Conservation (phyloP, 352 stramenopile species). For the Peronospora belbahrii region DNA sequence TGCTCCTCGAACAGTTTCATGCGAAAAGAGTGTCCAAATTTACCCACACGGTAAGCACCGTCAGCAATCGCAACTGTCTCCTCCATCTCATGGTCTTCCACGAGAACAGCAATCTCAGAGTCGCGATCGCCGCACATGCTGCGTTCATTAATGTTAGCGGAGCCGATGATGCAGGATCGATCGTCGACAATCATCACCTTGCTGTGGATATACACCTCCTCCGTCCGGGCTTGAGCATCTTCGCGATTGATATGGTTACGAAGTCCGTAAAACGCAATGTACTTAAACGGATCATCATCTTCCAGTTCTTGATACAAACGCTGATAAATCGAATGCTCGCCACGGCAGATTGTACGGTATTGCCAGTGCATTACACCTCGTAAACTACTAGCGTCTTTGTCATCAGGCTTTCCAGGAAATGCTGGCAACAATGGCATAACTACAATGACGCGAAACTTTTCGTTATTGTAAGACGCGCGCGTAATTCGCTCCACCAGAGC, state of each 20-base stretch:
- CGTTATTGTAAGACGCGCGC: slow-evolving; percentile 68
- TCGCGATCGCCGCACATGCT: slow-evolving; percentile 83
- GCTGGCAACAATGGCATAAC: slow-evolving; percentile 78
- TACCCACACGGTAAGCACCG: slow-evolving; percentile 48
- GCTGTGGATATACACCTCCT: slow-evolving; percentile 86
- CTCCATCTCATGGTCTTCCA: slow-evolving; percentile 76
- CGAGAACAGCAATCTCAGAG: slow-evolving; percentile 79
- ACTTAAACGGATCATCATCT: slow-evolving; percentile 77
- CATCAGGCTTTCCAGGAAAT: slow-evolving; percentile 69
- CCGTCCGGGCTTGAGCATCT: slow-evolving; percentile 39
- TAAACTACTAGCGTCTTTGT: slow-evolving; percentile 76
- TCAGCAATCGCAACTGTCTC: slow-evolving; percentile 39
- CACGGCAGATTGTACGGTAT: slow-evolving; percentile 79
- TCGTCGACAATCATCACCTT: slow-evolving; percentile 90
- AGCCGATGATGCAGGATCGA: slow-evolving; percentile 69
- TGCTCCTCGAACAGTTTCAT: slow-evolving; percentile 86
- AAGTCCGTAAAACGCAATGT: slow-evolving; percentile 82
- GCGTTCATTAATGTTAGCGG: slow-evolving; percentile 84
- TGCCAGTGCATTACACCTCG: slow-evolving; percentile 85
- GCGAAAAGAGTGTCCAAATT: slow-evolving; percentile 79
- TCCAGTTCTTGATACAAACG: slow-evolving; percentile 69
- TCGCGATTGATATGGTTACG: slow-evolving; percentile 46
- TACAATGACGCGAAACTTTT: slow-evolving; percentile 80
- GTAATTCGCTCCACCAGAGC: slow-evolving; percentile 71
- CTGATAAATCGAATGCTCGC: slow-evolving; percentile 77